Base-by-base conservation (phyloP, 495 filamentous ascomycete species). In the Tuber brumale region DNA sequence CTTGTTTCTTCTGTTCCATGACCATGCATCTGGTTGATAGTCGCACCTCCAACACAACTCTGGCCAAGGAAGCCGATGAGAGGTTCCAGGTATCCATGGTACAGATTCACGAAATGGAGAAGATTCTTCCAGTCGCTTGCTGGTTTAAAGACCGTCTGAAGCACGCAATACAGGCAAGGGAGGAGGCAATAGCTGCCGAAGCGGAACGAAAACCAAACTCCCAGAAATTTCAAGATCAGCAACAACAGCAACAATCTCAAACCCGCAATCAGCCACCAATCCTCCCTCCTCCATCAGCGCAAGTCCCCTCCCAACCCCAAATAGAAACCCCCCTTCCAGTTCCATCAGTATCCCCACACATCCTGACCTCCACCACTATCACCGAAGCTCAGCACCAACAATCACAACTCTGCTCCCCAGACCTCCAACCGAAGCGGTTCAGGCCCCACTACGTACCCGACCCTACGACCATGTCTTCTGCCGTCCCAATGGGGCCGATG, bases 141-240 rank as follows among this genome's bases (percentile, higher is more conserved):
- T 77, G 76, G 76, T 57, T 75, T 19, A 87, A 14, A 19, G 57
- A 78, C 4, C 85, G 85, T 1, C 85, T 83, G 78, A 86, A 87
- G 69, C 86, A 39, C 18, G 85, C 84, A 76, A 87, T 75, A 31
- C 39, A 74, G 37, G 76, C 70, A 48, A 37, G 44, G 27, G 76
- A 75, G 86, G n/a, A 86, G 80, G 48, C 75, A 76, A 21, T 85
- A 72, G 74, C 85, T 85, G 5, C 83, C 78, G 77, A 86, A 85
- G 27, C 83, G 84, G 19, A 85, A 83, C 45, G 43, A 71, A 43
- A 37, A 8, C 14, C 72, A 75, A 37, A 69, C 70, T 16, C 42
- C 57, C 23, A 35, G 72, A n/a, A 75, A 70, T 45, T 42, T 21
- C 10, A 70, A 45, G 7, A 72, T 16, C 75, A 46, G 69, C 61